Conservation (phyloP, 2,329 filamentous ascomycete genomes). For the Epichloe glyceriae region DNA sequence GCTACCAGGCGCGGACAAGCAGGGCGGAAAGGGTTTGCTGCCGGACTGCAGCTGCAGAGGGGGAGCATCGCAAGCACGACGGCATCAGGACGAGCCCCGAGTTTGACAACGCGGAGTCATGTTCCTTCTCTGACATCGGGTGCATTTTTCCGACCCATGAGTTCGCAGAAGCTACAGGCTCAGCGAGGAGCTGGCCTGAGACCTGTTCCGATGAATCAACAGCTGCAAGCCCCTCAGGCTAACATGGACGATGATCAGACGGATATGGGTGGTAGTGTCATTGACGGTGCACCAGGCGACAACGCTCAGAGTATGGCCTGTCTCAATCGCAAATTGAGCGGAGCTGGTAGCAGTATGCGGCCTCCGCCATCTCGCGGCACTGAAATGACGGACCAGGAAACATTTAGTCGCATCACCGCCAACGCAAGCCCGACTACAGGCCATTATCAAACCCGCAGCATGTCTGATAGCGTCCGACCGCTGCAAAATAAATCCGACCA, state of each 20-base stretch:
- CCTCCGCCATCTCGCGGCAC: slow-evolving; percentile 65
- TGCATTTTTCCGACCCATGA: slow-evolving; percentile 94
- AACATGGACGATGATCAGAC: slow-evolving; percentile 28
- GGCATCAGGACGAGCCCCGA: slow-evolving; percentile 38
- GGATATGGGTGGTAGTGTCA: slow-evolving; percentile 29
- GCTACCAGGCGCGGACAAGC: slow-evolving; percentile 41
- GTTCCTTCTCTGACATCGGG: slow-evolving; percentile 79
- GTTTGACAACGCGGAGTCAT: slow-evolving; percentile 68
- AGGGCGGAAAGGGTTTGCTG: slow-evolving; percentile 37
- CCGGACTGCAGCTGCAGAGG: slow-evolving; percentile 31
- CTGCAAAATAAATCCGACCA: slow-evolving; percentile 39
- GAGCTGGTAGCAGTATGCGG: slow-evolving; percentile 36
- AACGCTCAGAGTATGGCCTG: slow-evolving; percentile 36
- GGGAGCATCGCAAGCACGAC: slow-evolving; percentile 29
- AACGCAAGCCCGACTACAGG: slow-evolving; percentile 61
- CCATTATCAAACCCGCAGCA: slow-evolving; percentile 43
- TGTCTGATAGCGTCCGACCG: slow-evolving; percentile 68
- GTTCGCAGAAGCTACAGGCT: slow-evolving; percentile 83
- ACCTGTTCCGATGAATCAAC: slow-evolving; percentile 28
- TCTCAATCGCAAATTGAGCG: slow-evolving; percentile 13
- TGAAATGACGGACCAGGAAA: slow-evolving; percentile 63
- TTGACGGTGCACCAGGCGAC: slow-evolving; percentile 39
- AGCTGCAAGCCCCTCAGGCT: slow-evolving; percentile 15
- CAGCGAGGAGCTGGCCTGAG: slow-evolving; percentile 54
- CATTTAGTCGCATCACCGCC: slow-evolving; percentile 55